phyloP scores from a whole-genome alignment of 164 flowering plant species.

The Vitis riparia region DNA sequence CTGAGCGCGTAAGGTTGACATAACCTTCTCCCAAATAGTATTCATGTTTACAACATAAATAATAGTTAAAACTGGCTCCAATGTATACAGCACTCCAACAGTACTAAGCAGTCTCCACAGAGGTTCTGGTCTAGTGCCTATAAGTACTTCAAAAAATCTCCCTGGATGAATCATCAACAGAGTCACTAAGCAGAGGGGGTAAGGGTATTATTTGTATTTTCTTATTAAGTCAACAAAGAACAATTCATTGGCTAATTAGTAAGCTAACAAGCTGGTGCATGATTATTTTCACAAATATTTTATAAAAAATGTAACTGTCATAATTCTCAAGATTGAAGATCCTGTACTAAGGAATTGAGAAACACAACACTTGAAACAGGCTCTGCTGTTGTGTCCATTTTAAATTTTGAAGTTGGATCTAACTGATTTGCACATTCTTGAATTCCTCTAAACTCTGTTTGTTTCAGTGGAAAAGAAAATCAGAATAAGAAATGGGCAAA shows the following conservation, averaged over 20 bases:
- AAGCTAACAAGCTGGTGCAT: neutral
- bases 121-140: slow-evolving; percentile 78
- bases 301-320: no score
- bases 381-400: no score
- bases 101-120: slow-evolving; percentile 70
- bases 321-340: no score
- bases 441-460: no score
- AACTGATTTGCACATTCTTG: no score
- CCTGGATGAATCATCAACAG: slow-evolving; percentile 37
- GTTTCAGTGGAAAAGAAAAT: no score
- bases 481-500: no score
- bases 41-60: slow-evolving; percentile 77
- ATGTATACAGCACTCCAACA: slow-evolving; percentile 59
- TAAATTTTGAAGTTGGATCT: no score
- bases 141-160: slow-evolving; percentile 81
- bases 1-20: slow-evolving; percentile 77
- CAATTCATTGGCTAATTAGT: neutral
- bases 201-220: neutral
- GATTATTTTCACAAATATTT: neutral
- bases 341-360: no score
- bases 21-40: slow-evolving; percentile 87
- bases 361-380: no score
- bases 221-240: neutral
- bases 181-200: neutral
- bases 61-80: slow-evolving; percentile 90